Evolutionary conservation across 331 rosid genomes (phyloP), one percentile per base, ranked within the genome.

Genomic region (Prunus yedoensis): DNA sequence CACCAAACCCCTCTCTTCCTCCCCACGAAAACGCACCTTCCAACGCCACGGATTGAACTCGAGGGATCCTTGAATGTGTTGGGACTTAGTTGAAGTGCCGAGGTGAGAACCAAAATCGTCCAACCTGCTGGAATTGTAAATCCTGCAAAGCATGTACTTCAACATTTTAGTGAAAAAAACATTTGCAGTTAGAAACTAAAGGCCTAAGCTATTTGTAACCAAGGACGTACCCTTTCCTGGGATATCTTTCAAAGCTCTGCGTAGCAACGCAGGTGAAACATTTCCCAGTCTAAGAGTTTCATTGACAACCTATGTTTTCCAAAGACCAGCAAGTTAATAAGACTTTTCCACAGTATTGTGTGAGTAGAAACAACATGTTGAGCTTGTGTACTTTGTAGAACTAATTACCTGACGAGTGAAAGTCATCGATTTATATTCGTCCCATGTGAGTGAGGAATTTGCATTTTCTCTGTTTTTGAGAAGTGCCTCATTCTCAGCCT

Each of bases 21-120:
- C 7, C 38, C 38, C 7, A 32, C 38, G 0, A 32, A 32, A 32
- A 35, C 5, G 17, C 17, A 81, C 91, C 89, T 85, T 85, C 86
- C 88, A 85, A 18, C 88, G 84, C 84, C 84, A 60, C 11, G 88
- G 88, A 62, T 85, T 85, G 83, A 81, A 85, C 54, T 53, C 74
- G 17, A 75, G 67, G 9, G 86, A 53, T 85, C 73, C 57, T 67
- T n/a, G 27, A 56, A 82, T 25, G 61, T 56, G 13, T 51, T 3
- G 2, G 86, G 79, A 73, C 47, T 54, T 52, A 85, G 59, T 17
- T 85, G 88, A 45, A 78, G 72, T 9, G 86, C 81, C 10, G 78
- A 68, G 70, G 71, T 75, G 16, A 52, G 67, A 15, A 62, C 77
- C 78, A 85, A 54, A 5, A 85, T 14, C 0, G 77, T 58, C 88